Evolutionary conservation across 306 rosid genomes (phyloP), one percentile per base, ranked within the genome.

Genomic region (Lathyrus sativus): DNA sequence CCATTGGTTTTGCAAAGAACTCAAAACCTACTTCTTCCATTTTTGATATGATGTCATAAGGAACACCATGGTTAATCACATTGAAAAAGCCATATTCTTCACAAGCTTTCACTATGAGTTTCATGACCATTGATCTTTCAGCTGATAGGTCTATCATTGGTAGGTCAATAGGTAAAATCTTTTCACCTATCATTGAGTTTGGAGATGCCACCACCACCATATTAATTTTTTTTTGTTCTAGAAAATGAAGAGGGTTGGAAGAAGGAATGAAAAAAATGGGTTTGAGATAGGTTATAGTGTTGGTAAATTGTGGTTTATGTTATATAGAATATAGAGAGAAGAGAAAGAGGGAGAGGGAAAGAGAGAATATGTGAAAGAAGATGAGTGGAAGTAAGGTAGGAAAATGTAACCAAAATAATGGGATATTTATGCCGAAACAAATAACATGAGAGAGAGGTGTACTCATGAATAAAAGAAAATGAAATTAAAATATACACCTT

Each of bases 71-170:
- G 74, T 88, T 90, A 44, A 86, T 76, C 1, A 90, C 84, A 83
- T 82, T 86, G 71, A 90, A 90, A 78, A 90, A 90, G 9, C 96
- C 96, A 9, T 51, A 86, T 22, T 86, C 84, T 35, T 88, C 90
- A 33, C 87, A 62, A 0, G 95, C 91, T 45, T 80, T 79, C 15
- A 90, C 90, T 4, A 88, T 81, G 15, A 44, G 74, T 66, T 72
- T 69, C 6, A 53, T 33, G 6, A 78, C 81, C 70, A 31, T 68
- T 9, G 85, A 74, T 54, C 83, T 84, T 31, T 86, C 86, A 0
- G 15, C 51, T 0, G 80, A 29, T 2, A 90, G 76, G 80, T 90
- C 96, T 19, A 88, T 75, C 24, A 62, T 22, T 0, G 96, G 96
- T 68, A 90, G 85, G 1, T 84, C 84, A 14, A 86, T 67, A 48